Evolutionary conservation across 2,329 filamentous ascomycete genomes (phyloP), one percentile per base, ranked within the genome.

Genomic region (Ceratocystis ficicola): DNA sequence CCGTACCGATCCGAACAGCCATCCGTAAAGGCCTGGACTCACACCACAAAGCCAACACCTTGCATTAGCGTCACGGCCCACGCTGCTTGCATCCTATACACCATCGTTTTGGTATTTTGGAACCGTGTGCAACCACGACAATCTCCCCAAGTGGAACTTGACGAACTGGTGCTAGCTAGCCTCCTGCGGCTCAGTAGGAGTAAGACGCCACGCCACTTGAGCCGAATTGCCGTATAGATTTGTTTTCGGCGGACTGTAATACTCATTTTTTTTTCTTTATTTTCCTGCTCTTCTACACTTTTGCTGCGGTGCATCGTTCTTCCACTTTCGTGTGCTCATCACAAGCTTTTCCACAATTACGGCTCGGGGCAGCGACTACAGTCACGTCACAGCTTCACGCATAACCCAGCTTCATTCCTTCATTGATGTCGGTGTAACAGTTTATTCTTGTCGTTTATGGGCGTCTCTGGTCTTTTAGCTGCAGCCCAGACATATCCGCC

Each of bases 361-460:
- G 3, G 10, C 36, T 15, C 36, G 36, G 36, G 36, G 36, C 12
- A 41, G 36, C 36, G 10, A 12, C 36, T 41, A 10, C 36, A 41
- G 28, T 57, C 52, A 57, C 52, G 52, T 57, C 52, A 30, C 52
- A 55, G 22, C 50, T 25, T 12, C 50, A 57, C 10, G 22, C 52
- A 20, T 20, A 57, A 10, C 5, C 22, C 6, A 32, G 12, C 12
- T 28, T 28, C 2, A n/a, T 20, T 50, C 28, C 30, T 22, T 57
- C 46, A 5, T 63, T 62, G 44, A 66, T 66, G 65, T 52, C 62
- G 61, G 62, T 64, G 62, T 64, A 66, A 64, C 65, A 55, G 63
- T 44, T 15, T 48, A 17, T 36, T 17, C 20, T 22, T 46, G 62
- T 66, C 65, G 65, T 64, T 66, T 22, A 59, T 62, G 62, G 65